These are phyloP conservation scores for Sphaceloma murrayae DNA, from an alignment of 2,329 filamentous ascomycete genomes.

Conservation along the genomic window DNA sequence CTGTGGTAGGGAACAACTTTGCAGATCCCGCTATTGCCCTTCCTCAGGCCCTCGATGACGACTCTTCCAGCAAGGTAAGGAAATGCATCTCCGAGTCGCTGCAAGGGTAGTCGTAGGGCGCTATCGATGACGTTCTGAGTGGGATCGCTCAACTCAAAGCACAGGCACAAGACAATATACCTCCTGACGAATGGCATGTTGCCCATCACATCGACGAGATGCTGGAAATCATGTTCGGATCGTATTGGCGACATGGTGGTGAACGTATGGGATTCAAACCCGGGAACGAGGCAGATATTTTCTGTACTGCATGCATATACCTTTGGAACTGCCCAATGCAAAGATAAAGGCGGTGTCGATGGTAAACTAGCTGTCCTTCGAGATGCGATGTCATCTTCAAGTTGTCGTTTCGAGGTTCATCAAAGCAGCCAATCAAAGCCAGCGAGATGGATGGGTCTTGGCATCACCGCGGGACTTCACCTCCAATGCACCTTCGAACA, in stretches of 20 bases:
- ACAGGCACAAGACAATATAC: slow-evolving; percentile 5
- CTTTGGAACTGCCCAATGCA: no score
- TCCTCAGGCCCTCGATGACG: not conserved
- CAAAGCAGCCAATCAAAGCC: not conserved
- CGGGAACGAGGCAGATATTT: no score
- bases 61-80: slow-evolving; percentile 8
- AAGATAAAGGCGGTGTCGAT: no score
- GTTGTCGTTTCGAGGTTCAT: no score
- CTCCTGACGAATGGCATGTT: slow-evolving; percentile 3
- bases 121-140: no score
- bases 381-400: no score
- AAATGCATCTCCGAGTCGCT: not conserved
- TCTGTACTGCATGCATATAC: no score
- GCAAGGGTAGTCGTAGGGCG: not conserved
- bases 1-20: not conserved
- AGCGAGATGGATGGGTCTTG: not conserved
- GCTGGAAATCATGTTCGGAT: not conserved
- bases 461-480: no score
- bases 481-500: no score
- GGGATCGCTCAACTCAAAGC: not conserved
- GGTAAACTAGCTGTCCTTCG: no score
- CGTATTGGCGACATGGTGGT: no score
- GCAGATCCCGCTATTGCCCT: not conserved
- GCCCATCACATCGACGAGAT: slow-evolving; percentile 3
- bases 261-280: no score